Evolutionary conservation across 768 basidiomycete genomes (phyloP), one percentile per base, ranked within the genome.

Genomic region (Amylocystis lapponica): DNA sequence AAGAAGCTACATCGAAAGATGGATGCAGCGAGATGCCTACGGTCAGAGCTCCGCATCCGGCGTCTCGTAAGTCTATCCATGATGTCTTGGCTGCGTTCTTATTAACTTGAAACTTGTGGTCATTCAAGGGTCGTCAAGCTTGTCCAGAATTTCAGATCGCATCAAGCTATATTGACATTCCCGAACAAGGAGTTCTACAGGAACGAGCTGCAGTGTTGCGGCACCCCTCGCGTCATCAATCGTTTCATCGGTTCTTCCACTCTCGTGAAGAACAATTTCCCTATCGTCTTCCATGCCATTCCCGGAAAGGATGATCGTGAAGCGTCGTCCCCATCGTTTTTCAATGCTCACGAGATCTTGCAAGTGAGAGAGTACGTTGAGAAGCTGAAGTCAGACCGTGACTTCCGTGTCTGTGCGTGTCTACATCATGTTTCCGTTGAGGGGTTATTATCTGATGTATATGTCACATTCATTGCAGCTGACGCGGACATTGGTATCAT

Each of bases 61-160:
- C 1, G 45, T 54, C 5, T 64, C 65, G 70, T 69, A 39, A 45
- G 64, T 50, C 12, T 13, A 5, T n/a, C 8, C 11, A 25, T 30
- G 16, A 19, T 17, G 16, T 23, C 36, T 5, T 39, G 16, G 5
- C 30, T 10, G 13, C 13, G 13, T 17, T 17, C 2, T 2, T 14
- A 17, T 27, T 37, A 17, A 36, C 27, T n/a, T 7, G 30, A 20
- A n/a, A 22, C 8, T 23, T 20, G 22, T 27, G n/a, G n/a, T n/a
- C n/a, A n/a, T n/a, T n/a, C n/a, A n/a, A 54, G 53, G 9, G 48
- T 36, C 17, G 32, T 49, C 25, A 54, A 54, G 40, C 65, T 82
- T 11, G 56, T 76, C 31, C 76, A 78, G 59, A 79, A 80, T 57
- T 81, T 75, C 66, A 55, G 79, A 7, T 79, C 75, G 4, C 79